These are phyloP conservation scores for Hymenoscyphus repandus DNA, from an alignment of 2,329 filamentous ascomycete species.

Conservation along the genomic window DNA sequence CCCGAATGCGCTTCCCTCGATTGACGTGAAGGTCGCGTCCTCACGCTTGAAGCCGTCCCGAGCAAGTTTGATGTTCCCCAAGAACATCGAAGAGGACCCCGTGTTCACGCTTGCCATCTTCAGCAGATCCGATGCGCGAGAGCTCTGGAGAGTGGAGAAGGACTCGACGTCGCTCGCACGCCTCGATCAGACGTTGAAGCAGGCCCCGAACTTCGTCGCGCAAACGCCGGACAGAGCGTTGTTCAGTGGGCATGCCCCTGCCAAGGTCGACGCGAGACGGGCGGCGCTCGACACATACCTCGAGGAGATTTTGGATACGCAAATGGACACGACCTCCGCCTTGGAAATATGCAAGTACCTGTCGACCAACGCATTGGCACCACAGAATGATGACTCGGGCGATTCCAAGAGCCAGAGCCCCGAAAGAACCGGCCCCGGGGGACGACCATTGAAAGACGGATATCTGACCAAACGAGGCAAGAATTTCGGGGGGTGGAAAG, in stretches of 20 bases:
- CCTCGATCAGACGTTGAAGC: constrained; percentile 76
- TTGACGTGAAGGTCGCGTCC: constrained; percentile 83
- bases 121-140: constrained; percentile 66
- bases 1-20: constrained; percentile 81
- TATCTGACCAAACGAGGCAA: constrained; percentile 96
- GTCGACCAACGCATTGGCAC: constrained; percentile 59
- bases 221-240: constrained; percentile 78
- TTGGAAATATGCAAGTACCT: constrained; percentile 83
- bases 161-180: constrained; percentile 75
- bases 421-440: constrained; percentile 50
- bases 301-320: constrained; percentile 76
- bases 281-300: constrained; percentile 79
- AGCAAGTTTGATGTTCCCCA: constrained; percentile 75
- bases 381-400: constrained; percentile 53
- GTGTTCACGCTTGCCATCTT: constrained; percentile 89
- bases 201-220: constrained; percentile 64
- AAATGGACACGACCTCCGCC: constrained; percentile 71
- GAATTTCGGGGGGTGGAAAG: constrained; percentile 99
- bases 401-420: constrained; percentile 36
- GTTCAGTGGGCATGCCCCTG: constrained; percentile 89
- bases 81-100: constrained; percentile 80
- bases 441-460: constrained; percentile 71
- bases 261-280: constrained; percentile 84
- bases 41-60: constrained; percentile 92
- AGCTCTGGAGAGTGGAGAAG: constrained; percentile 94